Conservation (phyloP, 345 rosid species). For the Euphorbia lathyris region DNA sequence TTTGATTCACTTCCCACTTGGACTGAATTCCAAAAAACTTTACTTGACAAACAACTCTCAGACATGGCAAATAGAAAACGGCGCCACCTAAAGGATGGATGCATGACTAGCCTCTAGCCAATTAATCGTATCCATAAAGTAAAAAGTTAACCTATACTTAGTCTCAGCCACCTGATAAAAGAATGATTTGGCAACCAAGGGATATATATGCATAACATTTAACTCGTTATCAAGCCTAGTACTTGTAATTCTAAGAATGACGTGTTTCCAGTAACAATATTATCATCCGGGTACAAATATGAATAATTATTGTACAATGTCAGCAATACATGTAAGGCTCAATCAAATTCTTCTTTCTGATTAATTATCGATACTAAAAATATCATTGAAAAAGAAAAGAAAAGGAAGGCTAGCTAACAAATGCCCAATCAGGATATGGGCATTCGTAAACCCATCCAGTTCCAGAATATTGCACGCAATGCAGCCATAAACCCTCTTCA, state of each 20-base stretch:
- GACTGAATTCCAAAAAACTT: too few relatives aligned
- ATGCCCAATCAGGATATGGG: slow-evolving; percentile 75
- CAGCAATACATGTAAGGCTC: not conserved
- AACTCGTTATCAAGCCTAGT: not conserved
- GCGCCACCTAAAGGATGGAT: too few relatives aligned
- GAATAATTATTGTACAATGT: not conserved
- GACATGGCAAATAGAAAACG: too few relatives aligned
- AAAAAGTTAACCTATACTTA: not conserved
- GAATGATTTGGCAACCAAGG: not conserved
- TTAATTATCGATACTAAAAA: not conserved
- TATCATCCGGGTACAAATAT: not conserved
- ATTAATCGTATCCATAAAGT: too few relatives aligned
- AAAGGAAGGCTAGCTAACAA: slow-evolving; percentile 21
- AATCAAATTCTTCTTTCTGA: not conserved
- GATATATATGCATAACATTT: not conserved
- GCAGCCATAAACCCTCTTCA: slow-evolving; percentile 79
- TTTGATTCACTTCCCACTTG: too few relatives aligned
- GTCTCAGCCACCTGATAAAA: not conserved
- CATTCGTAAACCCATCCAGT: slow-evolving; percentile 78
- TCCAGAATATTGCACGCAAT: slow-evolving; percentile 71
- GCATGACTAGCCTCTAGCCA: too few relatives aligned
- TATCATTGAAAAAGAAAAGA: not conserved
- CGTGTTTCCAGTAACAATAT: not conserved
- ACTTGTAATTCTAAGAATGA: not conserved
- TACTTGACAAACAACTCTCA: too few relatives aligned